A percentile compares a stretch with the other conserved stretches of the same genome.
These are phyloP conservation scores for grape (Vitis vinifera) DNA, from an alignment of 164 flowering plant species.

Conservation along the genomic window DNA sequence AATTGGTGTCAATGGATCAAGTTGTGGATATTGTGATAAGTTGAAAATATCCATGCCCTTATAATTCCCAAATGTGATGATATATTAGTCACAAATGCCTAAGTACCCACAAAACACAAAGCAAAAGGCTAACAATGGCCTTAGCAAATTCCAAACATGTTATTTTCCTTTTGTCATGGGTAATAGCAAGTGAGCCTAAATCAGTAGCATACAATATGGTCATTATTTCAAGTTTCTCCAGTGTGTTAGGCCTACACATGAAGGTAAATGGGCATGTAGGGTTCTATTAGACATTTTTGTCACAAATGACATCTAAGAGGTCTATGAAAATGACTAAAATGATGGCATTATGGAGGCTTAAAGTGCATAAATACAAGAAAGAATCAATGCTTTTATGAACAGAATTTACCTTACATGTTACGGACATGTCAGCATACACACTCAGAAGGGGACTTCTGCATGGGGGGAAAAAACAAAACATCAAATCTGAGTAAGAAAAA, in stretches of 20 bases:
- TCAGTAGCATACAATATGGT: too few species aligned
- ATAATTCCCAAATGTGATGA: not conserved
- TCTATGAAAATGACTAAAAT: too few species aligned
- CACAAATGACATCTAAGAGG: not conserved
- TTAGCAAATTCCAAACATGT: not conserved
- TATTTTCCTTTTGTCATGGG: not conserved
- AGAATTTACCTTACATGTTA: constrained; percentile 83
- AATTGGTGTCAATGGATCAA: not conserved
- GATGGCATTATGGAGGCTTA: not conserved
- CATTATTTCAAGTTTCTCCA: not conserved
- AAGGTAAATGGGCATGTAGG: not conserved
- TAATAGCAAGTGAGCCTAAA: not conserved
- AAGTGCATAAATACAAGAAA: not conserved
- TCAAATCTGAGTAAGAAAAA: constrained; percentile 2
- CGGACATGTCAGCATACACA: constrained; percentile 98
- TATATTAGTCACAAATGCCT: not conserved
- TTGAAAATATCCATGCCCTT: not conserved
- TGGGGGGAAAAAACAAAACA: not conserved
- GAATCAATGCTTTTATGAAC: not conserved
- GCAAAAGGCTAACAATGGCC: not conserved
- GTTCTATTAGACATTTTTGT: constrained; percentile 1
- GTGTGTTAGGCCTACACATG: not conserved
- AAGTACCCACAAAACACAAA: constrained; percentile 1
- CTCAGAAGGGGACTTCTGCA: constrained; percentile 95
- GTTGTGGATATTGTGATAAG: too few species aligned